Evolutionary conservation across 352 stramenopile species (phyloP).

Genomic region (Thraustochytrium striatum): DNA sequence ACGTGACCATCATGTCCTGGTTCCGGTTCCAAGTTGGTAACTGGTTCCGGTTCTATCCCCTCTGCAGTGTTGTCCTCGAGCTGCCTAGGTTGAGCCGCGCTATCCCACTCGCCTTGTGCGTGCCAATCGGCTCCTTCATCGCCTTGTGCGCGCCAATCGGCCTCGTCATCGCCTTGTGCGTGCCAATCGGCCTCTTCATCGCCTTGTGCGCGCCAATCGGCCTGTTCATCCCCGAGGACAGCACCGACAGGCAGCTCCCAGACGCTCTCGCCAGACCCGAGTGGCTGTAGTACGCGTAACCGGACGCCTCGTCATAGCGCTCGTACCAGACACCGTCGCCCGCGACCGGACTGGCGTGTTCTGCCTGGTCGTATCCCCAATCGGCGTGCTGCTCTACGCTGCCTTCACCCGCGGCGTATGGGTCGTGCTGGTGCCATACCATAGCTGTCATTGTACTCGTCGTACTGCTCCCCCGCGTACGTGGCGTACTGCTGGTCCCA

Average conservation of each 20-base stretch:
- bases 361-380: too few relatives aligned
- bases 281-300: conserved; percentile 10
- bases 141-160: neutral
- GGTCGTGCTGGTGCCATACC: too few relatives aligned
- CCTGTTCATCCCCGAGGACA: neutral
- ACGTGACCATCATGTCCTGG: too few relatives aligned
- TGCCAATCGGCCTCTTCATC: neutral
- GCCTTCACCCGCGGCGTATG: too few relatives aligned
- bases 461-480: too few relatives aligned
- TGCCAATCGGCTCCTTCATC: neutral
- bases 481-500: too few relatives aligned
- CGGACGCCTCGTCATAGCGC: conserved; percentile 11
- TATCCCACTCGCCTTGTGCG: neutral
- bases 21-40: too few relatives aligned
- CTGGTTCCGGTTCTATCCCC: too few relatives aligned
- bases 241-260: conserved; percentile 14
- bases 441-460: too few relatives aligned
- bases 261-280: neutral
- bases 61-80: neutral
- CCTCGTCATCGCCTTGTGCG: neutral
- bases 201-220: neutral
- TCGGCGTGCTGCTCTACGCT: too few relatives aligned
- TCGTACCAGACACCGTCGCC: neutral
- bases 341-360: too few relatives aligned
- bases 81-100: neutral